phyloP scores from a whole-genome alignment of 2,329 filamentous ascomycete genomes.

The Trichothecium roseum region DNA sequence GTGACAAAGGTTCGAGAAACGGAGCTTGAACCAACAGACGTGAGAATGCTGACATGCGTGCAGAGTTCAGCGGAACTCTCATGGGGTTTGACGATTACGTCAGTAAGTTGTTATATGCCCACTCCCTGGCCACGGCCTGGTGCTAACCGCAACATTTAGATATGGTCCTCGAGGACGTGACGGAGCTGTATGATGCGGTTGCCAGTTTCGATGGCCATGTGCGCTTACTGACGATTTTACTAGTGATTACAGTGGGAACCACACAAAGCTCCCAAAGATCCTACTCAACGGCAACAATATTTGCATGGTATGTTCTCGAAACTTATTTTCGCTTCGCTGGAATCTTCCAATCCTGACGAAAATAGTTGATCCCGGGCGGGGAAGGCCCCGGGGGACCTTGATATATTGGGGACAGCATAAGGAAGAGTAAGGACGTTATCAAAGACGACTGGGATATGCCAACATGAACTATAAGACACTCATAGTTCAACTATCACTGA shows the following conservation, averaged over 20 bases:
- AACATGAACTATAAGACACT: no score
- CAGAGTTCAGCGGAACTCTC: conserved; percentile 92
- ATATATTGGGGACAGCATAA: not conserved
- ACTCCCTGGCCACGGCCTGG: not conserved
- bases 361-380: conserved; percentile 67
- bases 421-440: not conserved
- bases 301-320: conserved; percentile 71
- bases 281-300: conserved; percentile 96
- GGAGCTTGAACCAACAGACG: not conserved
- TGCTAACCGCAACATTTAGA: conserved; percentile 43
- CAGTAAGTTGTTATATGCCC: conserved; percentile 56
- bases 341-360: conserved; percentile 6
- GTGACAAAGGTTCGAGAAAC: conserved; percentile 67
- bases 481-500: no score
- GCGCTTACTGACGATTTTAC: not conserved
- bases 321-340: no score
- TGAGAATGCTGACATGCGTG: conserved; percentile 3
- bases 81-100: conserved; percentile 99
- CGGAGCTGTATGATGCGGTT: conserved; percentile 59
- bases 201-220: not conserved
- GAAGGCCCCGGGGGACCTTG: conserved; percentile 46
- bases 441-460: not conserved
- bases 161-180: conserved; percentile 97
- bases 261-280: conserved; percentile 87
- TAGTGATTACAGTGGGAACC: conserved; percentile 83